phyloP scores from a whole-genome alignment of 176 grass and related monocot genomes.

The Carex littledalei region DNA sequence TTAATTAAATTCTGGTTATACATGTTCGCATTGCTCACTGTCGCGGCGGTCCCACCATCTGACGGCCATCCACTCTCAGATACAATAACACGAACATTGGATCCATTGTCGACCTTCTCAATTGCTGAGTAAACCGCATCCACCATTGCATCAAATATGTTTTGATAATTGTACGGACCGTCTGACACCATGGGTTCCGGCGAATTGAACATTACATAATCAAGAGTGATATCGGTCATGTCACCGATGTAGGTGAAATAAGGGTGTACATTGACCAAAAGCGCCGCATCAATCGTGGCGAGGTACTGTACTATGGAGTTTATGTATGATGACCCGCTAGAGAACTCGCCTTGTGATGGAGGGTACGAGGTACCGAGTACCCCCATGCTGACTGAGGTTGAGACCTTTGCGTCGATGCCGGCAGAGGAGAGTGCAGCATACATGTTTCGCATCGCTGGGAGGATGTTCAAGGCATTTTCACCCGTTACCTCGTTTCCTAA shows the following conservation, averaged over 20 bases:
- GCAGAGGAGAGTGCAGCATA: conserved; percentile 34
- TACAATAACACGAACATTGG: conserved; percentile 40
- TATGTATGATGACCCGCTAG: conserved; percentile 36
- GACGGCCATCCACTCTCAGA: conserved; percentile 76
- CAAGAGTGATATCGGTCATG: conserved; percentile 26
- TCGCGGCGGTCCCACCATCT: conserved; percentile 18
- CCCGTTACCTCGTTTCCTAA: conserved; percentile 69
- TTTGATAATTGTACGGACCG: conserved; percentile 47
- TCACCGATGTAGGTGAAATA: conserved; percentile 40
- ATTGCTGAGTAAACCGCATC: conserved; percentile 57
- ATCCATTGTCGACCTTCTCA: conserved; percentile 24
- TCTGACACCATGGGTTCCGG: conserved; percentile 43
- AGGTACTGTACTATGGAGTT: conserved; percentile 41
- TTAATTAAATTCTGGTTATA: conserved; percentile 76
- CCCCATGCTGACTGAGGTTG: conserved; percentile 59
- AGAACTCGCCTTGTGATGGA: conserved; percentile 51
- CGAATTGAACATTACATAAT: conserved; percentile 51
- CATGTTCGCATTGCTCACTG: conserved; percentile 29
- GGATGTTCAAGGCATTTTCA: conserved; percentile 31
- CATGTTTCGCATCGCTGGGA: conserved; percentile 65
- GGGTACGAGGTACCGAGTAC: conserved; percentile 53
- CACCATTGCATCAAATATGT: conserved; percentile 63
- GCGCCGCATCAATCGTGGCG: conserved; percentile 25
- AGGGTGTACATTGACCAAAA: conserved; percentile 65
- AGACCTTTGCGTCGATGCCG: conserved; percentile 52